Base-by-base conservation (phyloP, 169 alveolate species). In the Plasmodium blacklocki region DNA sequence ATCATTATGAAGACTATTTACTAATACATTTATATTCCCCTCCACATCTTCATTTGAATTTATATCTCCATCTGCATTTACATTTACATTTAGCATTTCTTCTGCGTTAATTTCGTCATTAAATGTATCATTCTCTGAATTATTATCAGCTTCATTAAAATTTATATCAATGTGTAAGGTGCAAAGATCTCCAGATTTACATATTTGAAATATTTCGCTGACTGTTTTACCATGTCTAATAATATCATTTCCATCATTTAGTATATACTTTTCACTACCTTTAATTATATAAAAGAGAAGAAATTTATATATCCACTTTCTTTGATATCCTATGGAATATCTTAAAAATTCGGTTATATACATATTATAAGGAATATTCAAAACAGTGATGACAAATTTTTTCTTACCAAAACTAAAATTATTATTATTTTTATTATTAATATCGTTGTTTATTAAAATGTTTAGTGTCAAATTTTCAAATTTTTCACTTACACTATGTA, bases 231-330 rank as follows among this genome's bases (percentile, higher is more conserved):
- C 92, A 32, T 86, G 63, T 45, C 19, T 73, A 12, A 86, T 67
- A 23, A 47, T 15, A 45, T 66, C 88, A 8, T 19, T 19, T n/a
- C 26, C 23, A 18, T 73, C 76, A 72, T 86, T 70, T 59, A 86
- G 50, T 15, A 72, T 21, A 47, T 59, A 60, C n/a, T 47, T 86
- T 60, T 86, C 88, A 32, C 54, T 60, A n/a, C 64, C 88, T 64
- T 73, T 86, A 12, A 71, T 67, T 19, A 70, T 60, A 56, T 86
- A 86, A 21, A 86, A 86, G 18, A 60, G 43, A 0, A 86, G 56
- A 56, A 45, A 86, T 62, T 72, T 73, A 72, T 86, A 86, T 32
- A 86, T 86, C 92, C 92, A 86, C 18, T 64, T 59, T 86, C 92
- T 73, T 62, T 86, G 92, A 56, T 86, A 86, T 9, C 92, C 92